Evolutionary conservation across 805 yeast genomes (phyloP), one percentile per base, ranked within the genome.

Genomic region (Cyberlindnera galapagoensis): DNA sequence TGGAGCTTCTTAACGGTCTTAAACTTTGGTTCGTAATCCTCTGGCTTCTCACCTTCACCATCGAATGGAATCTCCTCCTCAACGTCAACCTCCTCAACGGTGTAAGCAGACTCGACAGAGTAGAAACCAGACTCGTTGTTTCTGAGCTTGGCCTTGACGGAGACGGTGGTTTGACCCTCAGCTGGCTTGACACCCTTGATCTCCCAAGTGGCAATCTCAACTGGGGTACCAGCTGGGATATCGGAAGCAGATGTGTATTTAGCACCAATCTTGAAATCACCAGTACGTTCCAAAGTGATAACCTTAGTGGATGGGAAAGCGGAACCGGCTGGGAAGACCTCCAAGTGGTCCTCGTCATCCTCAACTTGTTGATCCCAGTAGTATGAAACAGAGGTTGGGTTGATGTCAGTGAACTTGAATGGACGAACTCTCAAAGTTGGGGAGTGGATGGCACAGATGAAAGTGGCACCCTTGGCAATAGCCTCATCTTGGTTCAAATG

Each of bases 401-500:
- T 90, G 60, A 78, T 67, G 62, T 92, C 99, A 69, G 90, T 96
- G 59, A 88, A 92, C 68, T 90, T 90, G 81, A 92, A 92, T 48
- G 96, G 96, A 67, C 97, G 83, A 33, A 92, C 98, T 69, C 98
- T 84, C 54, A 92, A 77, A 46, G 97, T 88, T 65, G 98, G 98
- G 21, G 97, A 90, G 73, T 88, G 97, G 69, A 87, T 84, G 49
- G 98, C 99, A 65, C 98, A 92, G 56, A 92, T 83, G 66, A 92
- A 92, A 30, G 98, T 96, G 53, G 95, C 94, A 71, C 99, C 99
- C 65, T 90, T 85, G 36, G 98, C 97, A 60, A 90, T 82, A 43
- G 98, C 96, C 74, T 92, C 99, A 60, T 92, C 99, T 69, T 88
- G 97, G 75, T 92, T 92, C 66, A 94, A 76, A 50, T 97, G 94